phyloP scores from a whole-genome alignment of 306 rosid species.

The Glycine latifolia region DNA sequence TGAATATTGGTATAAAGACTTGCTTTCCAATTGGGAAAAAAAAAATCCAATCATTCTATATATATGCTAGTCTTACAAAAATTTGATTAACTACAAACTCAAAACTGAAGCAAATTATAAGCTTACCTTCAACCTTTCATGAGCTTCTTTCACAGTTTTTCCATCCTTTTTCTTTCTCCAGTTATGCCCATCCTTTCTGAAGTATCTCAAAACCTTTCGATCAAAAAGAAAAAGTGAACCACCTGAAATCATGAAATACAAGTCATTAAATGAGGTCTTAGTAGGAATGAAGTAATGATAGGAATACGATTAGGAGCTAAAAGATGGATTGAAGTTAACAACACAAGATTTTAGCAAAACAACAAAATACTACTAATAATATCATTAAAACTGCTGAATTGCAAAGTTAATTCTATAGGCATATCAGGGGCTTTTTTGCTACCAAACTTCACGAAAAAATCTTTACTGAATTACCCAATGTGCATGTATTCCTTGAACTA shows the following conservation, averaged over 20 bases:
- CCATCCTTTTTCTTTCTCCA: slow-evolving; percentile 97
- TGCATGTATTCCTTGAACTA: slow-evolving; percentile 21
- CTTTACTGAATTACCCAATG: background rate
- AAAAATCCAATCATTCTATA: slow-evolving; percentile 14
- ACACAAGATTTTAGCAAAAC: slow-evolving; percentile 28
- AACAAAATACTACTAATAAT: slow-evolving; percentile 34
- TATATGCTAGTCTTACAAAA: slow-evolving; percentile 12
- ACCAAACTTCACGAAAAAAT: slow-evolving; percentile 27
- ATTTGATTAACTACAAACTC: slow-evolving; percentile 17
- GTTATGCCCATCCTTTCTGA: slow-evolving; percentile 92
- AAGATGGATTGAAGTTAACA: slow-evolving; percentile 8
- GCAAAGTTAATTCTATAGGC: slow-evolving; percentile 1
- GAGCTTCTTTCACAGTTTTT: slow-evolving; percentile 94
- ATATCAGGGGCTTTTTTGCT: slow-evolving; percentile 11
- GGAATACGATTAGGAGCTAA: background rate
- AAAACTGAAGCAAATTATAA: slow-evolving; percentile 39
- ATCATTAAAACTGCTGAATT: slow-evolving; percentile 25
- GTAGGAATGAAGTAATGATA: slow-evolving; percentile 20
- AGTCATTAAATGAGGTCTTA: slow-evolving; percentile 28
- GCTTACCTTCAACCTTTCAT: slow-evolving; percentile 88
- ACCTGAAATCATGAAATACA: slow-evolving; percentile 59
- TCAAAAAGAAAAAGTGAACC: slow-evolving; percentile 93
- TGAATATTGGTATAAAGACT: slow-evolving; percentile 29
- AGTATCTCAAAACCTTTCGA: slow-evolving; percentile 89
- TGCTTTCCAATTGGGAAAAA: slow-evolving; percentile 29